A percentile compares a stretch with the other conserved stretches of the same genome.
These are phyloP conservation scores for Mycena citricolor DNA, from an alignment of 1,284 basidiomycete species.

Conservation along the genomic window DNA sequence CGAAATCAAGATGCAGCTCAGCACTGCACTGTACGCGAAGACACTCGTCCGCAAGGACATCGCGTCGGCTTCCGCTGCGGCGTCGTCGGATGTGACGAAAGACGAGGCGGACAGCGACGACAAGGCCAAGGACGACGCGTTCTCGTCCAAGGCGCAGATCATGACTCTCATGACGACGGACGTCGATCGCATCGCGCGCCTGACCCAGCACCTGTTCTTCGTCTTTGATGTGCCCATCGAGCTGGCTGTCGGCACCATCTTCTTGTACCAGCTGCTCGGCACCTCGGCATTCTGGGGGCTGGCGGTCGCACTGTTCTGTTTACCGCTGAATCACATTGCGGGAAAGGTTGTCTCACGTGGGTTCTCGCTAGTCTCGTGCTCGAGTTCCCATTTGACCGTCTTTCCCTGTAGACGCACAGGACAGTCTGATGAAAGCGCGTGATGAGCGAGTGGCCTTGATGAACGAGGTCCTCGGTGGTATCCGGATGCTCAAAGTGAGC, in stretches of 20 bases:
- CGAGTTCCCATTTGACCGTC: background rate
- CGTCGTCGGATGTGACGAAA: slow-evolving; percentile 25
- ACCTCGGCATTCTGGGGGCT: slow-evolving; percentile 81
- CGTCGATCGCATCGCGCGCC: slow-evolving; percentile 3
- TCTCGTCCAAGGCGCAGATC: slow-evolving; percentile 87
- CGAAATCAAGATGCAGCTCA: no score
- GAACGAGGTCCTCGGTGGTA: slow-evolving; percentile 88
- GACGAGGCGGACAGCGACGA: slow-evolving; percentile 28
- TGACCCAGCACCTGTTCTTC: slow-evolving; percentile 26
- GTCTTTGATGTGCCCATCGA: slow-evolving; percentile 78
- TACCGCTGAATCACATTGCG: slow-evolving; percentile 86
- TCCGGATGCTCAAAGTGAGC: slow-evolving; percentile 84
- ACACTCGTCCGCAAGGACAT: slow-evolving; percentile 87
- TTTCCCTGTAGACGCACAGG: slow-evolving; percentile 48
- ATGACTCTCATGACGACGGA: slow-evolving; percentile 68
- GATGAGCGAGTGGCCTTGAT: slow-evolving; percentile 88
- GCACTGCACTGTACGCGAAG: slow-evolving; percentile 85
- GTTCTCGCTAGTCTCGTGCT: slow-evolving; percentile 3
- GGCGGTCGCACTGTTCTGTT: slow-evolving; percentile 76
- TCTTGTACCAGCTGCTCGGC: slow-evolving; percentile 81
- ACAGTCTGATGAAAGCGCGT: slow-evolving; percentile 87
- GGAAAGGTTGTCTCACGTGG: slow-evolving; percentile 80
- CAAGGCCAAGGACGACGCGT: slow-evolving; percentile 56
- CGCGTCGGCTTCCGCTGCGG: slow-evolving; percentile 35
- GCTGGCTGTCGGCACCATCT: slow-evolving; percentile 74